phyloP scores from a whole-genome alignment of 441 rosid genomes.

The Biscutella laevigata region DNA sequence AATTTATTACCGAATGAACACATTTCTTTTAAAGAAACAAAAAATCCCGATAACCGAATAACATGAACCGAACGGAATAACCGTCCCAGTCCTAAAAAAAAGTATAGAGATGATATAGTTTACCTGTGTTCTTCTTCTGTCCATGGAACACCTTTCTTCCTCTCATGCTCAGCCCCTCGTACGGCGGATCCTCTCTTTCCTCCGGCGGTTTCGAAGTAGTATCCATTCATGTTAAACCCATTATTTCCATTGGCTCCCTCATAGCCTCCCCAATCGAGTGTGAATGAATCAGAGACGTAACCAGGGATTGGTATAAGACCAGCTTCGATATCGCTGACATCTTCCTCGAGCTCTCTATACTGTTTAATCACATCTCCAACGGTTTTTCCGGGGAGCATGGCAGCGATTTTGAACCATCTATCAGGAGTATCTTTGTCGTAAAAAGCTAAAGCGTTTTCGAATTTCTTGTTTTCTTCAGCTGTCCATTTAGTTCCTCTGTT shows the following conservation, averaged over 20 bases:
- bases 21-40: too few relatives aligned
- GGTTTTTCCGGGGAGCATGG: constrained; percentile 85
- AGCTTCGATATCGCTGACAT: constrained; percentile 87
- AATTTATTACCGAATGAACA: too few relatives aligned
- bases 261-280: constrained; percentile 59
- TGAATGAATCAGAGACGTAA: constrained; percentile 63
- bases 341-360: constrained; percentile 82
- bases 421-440: constrained; percentile 86
- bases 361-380: constrained; percentile 83
- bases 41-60: too few relatives aligned
- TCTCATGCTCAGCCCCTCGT: constrained; percentile 64
- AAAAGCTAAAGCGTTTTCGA: constrained; percentile 81
- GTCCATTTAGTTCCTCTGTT: constrained; percentile 71
- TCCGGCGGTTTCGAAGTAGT: constrained; percentile 44
- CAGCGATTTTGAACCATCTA: constrained; percentile 74
- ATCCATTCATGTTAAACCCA: constrained; percentile 36
- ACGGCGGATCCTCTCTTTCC: constrained; percentile 53
- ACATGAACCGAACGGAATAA: too few relatives aligned
- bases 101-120: neutral
- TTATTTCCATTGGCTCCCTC: constrained; percentile 33
- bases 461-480: constrained; percentile 78
- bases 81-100: too few relatives aligned
- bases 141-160: constrained; percentile 98
- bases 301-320: constrained; percentile 84
- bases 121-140: constrained; percentile 96